These are phyloP conservation scores for Osmozyma mogii DNA, from an alignment of 805 yeast genomes.

Conservation along the genomic window DNA sequence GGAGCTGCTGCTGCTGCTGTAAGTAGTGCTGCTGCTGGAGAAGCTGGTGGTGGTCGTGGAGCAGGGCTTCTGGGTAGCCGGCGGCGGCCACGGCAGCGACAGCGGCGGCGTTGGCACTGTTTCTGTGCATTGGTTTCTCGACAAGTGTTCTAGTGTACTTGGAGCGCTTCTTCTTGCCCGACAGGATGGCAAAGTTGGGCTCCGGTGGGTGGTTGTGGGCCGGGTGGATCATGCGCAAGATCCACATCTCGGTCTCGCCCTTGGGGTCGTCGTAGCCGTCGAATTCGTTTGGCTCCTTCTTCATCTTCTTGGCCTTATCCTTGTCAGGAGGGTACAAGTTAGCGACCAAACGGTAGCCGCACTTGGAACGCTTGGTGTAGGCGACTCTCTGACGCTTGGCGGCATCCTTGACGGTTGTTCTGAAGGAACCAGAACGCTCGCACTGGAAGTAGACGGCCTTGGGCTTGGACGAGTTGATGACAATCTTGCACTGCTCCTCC, in stretches of 20 bases:
- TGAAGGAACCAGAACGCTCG: constrained; percentile 36
- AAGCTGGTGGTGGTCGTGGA: constrained; percentile 17
- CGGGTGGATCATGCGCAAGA: constrained; percentile 39
- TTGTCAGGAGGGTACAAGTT: constrained; percentile 36
- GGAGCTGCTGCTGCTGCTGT: constrained; percentile 16
- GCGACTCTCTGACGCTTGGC: constrained; percentile 40
- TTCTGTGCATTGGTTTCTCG: constrained; percentile 34
- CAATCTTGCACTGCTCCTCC: constrained; percentile 34
- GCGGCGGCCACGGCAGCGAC: constrained; percentile 21
- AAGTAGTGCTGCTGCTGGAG: constrained; percentile 14
- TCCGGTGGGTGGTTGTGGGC: constrained; percentile 39
- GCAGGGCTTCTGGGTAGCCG: constrained; percentile 17
- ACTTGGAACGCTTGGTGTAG: constrained; percentile 38
- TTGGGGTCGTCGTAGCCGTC: constrained; percentile 12
- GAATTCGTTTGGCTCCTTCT: constrained; percentile 18
- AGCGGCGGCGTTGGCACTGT: constrained; percentile 10
- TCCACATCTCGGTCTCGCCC: constrained; percentile 32
- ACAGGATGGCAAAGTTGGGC: constrained; percentile 20
- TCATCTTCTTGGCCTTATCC: constrained; percentile 28
- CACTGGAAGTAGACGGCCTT: constrained; percentile 42
- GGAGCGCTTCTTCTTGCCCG: constrained; percentile 30
- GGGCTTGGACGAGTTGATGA: constrained; percentile 39
- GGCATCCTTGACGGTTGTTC: constrained; percentile 40
- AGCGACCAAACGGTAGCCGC: constrained; percentile 33
- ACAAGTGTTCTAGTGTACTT: constrained; percentile 35